Base-by-base conservation (phyloP, 306 rosid species). In the Vigna nakashimae region DNA sequence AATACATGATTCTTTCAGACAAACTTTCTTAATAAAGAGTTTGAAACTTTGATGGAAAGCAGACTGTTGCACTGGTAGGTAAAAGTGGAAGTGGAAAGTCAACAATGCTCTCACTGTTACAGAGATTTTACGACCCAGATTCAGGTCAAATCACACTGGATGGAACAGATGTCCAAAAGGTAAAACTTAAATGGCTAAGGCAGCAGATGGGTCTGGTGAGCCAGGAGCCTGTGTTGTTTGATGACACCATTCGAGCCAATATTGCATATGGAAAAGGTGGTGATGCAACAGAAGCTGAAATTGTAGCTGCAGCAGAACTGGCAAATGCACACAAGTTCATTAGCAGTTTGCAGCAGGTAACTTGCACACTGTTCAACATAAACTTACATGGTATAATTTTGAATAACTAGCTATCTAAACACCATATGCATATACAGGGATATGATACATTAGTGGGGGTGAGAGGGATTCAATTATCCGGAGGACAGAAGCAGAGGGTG, bases 21-120 rank as follows among this genome's bases (percentile, higher is more conserved):
- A 28, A 18, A 45, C 45, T 62, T 13, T 60, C 49, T 38, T 22
- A 45, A 65, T 42, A 74, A 32, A 42, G 46, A 42, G 46, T 42
- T 50, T 64, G 65, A 58, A 40, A 4, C 75, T 6, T 8, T 73
- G 11, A 14, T 65, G 42, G 49, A 12, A 55, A 57, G 9, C 84
- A 89, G 96, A 91, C 91, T 32, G 82, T 91, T 13, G 93, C 93
- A 14, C 50, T 91, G 11, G 93, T 91, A 30, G 93, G 96, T 65
- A 93, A 91, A 87, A 87, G 96, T 79, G 93, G 96, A 59, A 82
- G 93, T 73, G 96, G 96, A 56, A 91, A 91, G 68, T 91, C 93
- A 24, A 91, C 91, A 9, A 86, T 84, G 5, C 57, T 91, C 52
- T 82, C 91, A 28, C 51, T 91, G 52, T 36, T 91, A 51, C 90